Evolutionary conservation across 768 basidiomycete genomes (phyloP), one percentile per base, ranked within the genome.

Genomic region (Boletus rufocinnamomeus): DNA sequence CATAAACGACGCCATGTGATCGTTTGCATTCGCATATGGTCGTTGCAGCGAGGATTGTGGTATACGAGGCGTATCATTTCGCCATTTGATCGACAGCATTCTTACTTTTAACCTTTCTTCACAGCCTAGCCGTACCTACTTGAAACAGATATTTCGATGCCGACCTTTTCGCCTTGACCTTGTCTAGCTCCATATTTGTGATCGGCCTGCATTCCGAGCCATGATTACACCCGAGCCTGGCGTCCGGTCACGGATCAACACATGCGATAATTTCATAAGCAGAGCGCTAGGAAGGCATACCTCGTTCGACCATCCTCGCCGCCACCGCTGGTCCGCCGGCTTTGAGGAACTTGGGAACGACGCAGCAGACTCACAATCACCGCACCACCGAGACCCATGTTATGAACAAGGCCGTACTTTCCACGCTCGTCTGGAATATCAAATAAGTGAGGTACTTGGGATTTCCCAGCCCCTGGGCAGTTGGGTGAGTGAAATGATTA

Each of bases 161-260:
- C n/a, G n/a, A n/a, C n/a, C 47, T 81, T 79, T 72, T 84, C 16
- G 89, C 82, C 74, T 86, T 90, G 61, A 90, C 88, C 74, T 86
- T 90, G 68, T 87, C 80, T 7, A 93, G 78, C 52, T 93, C 88
- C 1, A 71, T 73, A 59, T 76, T 74, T 4, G 86, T 86, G 30
- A 91, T 71, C 0, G 81, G 77, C 10, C 82, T 79, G 63, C 82
- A 86, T 66, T 88, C 84, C 59, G 82, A 77, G 3, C 81, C 91
- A 63, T 91, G 89, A 66, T 91, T 89, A 70, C 93, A 93, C 10
- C 91, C 89, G 51, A 93, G 68, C 57, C 91, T 88, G n/a, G 8
- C 13, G 37, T 21, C 30, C 27, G 8, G 44, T 50, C 37, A 37
- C 19, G 4, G 10, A 41, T 60, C 27, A 43, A 32, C 37, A 56